Percentiles rank a stretch among this genome's conserved stretches.
Conservation (phyloP, 805 yeast species). For the Ogataea pignaliae region DNA sequence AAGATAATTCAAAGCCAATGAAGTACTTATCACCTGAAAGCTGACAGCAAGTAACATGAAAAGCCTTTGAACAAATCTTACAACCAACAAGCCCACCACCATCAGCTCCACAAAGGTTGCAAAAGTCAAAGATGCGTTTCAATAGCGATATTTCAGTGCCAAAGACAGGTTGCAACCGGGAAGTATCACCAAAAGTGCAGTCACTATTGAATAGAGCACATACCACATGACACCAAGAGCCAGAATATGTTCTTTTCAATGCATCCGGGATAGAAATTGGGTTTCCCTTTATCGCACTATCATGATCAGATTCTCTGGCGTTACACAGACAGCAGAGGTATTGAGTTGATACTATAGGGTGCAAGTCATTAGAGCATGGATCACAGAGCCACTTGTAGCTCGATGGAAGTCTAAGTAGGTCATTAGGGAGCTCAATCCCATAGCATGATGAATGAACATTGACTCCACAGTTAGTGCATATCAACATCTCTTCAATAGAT, state of each 20-base stretch:
- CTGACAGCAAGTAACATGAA: conserved; percentile 60
- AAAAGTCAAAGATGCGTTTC: conserved; percentile 30
- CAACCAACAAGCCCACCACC: conserved; percentile 53
- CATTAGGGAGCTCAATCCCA: conserved; percentile 37
- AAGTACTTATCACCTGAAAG: conserved; percentile 35
- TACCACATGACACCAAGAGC: conserved; percentile 72
- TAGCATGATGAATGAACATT: conserved; percentile 68
- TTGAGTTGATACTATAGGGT: conserved; percentile 52
- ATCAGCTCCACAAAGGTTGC: conserved; percentile 40
- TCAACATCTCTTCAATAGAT: conserved; percentile 36
- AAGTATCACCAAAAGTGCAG: conserved; percentile 39
- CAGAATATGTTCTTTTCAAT: conserved; percentile 60
- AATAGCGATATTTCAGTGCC: conserved; percentile 33
- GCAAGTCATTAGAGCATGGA: conserved; percentile 64
- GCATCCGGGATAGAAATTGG: conserved; percentile 51
- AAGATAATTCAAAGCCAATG: conserved; percentile 49
- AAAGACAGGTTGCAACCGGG: conserved; percentile 42
- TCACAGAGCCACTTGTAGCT: conserved; percentile 72
- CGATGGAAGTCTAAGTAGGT: conserved; percentile 7
- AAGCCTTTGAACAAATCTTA: conserved; percentile 35
- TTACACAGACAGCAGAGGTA: conserved; percentile 67
- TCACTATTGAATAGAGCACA: conserved; percentile 59
- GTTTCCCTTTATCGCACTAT: conserved; percentile 39
- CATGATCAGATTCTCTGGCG: conserved; percentile 46
- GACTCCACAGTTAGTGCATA: conserved; percentile 64